Percentiles rank a stretch among this genome's conserved stretches.
Conservation (phyloP, 2,329 filamentous ascomycete species). For the Aspergillus chevalieri region DNA sequence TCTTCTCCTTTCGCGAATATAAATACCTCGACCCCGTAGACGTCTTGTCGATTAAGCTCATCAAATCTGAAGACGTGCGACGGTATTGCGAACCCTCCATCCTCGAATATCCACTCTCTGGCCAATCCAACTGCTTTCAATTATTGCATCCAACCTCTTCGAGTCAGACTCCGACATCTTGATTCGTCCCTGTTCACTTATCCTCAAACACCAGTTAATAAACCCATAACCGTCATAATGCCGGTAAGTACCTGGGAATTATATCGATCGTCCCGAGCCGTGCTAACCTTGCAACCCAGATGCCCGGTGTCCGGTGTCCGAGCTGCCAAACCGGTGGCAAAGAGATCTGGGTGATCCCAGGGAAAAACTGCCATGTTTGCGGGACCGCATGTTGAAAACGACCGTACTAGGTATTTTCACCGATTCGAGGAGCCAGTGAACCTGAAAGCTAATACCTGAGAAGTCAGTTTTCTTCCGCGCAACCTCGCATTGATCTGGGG, state of each 20-base stretch:
- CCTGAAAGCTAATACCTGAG: background rate
- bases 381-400: conserved; percentile 26
- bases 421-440: background rate
- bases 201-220: background rate
- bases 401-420: conserved; percentile 4
- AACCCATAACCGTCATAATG: conserved; percentile 4
- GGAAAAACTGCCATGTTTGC: conserved; percentile 41
- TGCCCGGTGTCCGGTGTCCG: conserved; percentile 41
- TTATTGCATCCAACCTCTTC: background rate
- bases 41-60: conserved; percentile 10
- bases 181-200: background rate
- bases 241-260: conserved; percentile 2
- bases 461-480: background rate
- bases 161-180: background rate
- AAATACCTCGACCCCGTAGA: background rate
- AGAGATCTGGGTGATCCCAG: conserved; percentile 42
- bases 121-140: conserved; percentile 1
- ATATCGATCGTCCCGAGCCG: background rate
- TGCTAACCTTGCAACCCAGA: conserved; percentile 20
- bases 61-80: conserved; percentile 4
- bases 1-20: conserved; percentile 1
- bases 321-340: conserved; percentile 29
- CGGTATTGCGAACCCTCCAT: background rate
- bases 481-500: background rate
- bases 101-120: background rate